Evolutionary conservation across 1,139 yeast species (phyloP), one percentile per base, ranked within the genome.

Genomic region (Lodderomyces elongisporus): DNA sequence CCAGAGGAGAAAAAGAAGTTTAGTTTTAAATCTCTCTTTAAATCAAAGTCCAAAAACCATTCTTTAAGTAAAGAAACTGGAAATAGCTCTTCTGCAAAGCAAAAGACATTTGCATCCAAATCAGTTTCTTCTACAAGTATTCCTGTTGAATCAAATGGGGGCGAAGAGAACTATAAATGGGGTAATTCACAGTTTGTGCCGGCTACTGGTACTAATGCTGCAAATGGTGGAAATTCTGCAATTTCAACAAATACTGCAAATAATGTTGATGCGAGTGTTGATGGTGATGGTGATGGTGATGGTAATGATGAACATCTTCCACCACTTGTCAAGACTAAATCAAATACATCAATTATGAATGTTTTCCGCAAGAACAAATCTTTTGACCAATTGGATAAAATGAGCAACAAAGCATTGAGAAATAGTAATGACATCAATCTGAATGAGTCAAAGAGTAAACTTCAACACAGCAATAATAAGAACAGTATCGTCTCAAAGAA

Each of bases 21-120:
- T 41, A 63, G 70, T 30, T 62, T 68, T 49, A 60, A 54, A 34
- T 49, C 64, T 2, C 50, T 68, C 27, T 68, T 68, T 49, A 66
- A 61, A 41, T 51, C 57, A 36, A 60, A 52, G 41, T 54, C 66
- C 4, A 60, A 49, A 36, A 48, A 41, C 33, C 62, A 57, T 38
- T 45, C 54, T 16, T 49, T 58, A 32, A 52, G 44, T 25, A 25
- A 6, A 25, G 17, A n/a, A 25, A 48, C 42, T 18, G 18, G 21
- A 10, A 25, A 3, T 23, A 14, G 12, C 10, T 10, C 26, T 13
- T 9, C 26, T 10, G 12, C 26, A 7, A 7, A 13, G 14, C 12
- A 24, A 7, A 4, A 25, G 14, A 14, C 28, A 4, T 14, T n/a
- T 4, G 28, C 15, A n/a, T 25, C 28, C 6, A 27, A 27, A 27